phyloP scores from a whole-genome alignment of 148 eudicot genomes.

The Fallopia convolvulus region DNA sequence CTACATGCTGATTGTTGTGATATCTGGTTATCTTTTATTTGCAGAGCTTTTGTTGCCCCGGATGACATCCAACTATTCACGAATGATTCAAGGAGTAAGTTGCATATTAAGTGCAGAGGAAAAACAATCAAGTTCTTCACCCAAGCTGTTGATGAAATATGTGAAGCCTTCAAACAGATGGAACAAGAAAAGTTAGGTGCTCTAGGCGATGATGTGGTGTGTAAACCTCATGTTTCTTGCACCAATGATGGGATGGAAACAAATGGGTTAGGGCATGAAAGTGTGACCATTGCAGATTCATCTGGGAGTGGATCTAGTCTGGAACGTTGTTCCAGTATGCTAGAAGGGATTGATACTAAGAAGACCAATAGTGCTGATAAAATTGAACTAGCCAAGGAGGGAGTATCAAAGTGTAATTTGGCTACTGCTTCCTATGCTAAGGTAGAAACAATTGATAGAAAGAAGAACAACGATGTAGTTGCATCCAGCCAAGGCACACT shows the following conservation, averaged over 20 bases:
- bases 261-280: neutral
- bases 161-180: slow-evolving; percentile 58
- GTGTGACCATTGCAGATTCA: neutral
- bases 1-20: neutral
- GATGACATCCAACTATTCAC: slow-evolving; percentile 76
- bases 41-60: slow-evolving; percentile 91
- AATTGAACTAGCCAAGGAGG: neutral
- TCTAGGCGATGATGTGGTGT: slow-evolving; percentile 1
- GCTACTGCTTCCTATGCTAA: neutral
- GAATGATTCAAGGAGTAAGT: slow-evolving; percentile 55
- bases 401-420: neutral
- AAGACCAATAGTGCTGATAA: slow-evolving; percentile 14
- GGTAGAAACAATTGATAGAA: slow-evolving; percentile 12
- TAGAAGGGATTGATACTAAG: slow-evolving; percentile 17
- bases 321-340: slow-evolving; percentile 22
- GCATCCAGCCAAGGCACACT: slow-evolving; percentile 14
- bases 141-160: slow-evolving; percentile 82
- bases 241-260: slow-evolving; percentile 20
- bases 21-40: slow-evolving; percentile 9
- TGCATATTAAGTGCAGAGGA: slow-evolving; percentile 55
- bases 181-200: slow-evolving; percentile 25
- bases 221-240: slow-evolving; percentile 23
- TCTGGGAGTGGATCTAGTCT: neutral
- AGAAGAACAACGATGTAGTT: slow-evolving; percentile 13
- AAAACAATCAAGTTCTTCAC: slow-evolving; percentile 65